These are phyloP conservation scores for Passalora sequoiae DNA, from an alignment of 2,329 filamentous ascomycete species.

Conservation along the genomic window DNA sequence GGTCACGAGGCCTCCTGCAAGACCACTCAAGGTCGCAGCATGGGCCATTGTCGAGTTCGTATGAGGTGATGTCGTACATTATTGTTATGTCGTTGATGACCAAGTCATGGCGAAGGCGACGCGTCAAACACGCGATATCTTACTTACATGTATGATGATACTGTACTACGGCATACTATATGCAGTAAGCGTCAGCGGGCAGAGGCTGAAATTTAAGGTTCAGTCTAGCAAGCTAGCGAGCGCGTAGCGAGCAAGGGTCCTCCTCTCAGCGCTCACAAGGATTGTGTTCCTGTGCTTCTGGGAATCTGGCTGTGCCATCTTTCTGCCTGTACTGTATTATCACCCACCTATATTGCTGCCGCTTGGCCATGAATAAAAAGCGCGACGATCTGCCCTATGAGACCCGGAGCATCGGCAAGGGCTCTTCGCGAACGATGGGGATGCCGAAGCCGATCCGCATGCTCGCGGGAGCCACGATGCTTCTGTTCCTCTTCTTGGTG, in stretches of 20 bases:
- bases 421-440: slow-evolving; percentile 57
- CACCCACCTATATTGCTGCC: too few species aligned
- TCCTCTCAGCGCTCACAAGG: too few species aligned
- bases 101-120: slow-evolving; percentile 2
- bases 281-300: too few species aligned
- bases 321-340: too few species aligned
- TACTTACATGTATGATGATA: neutral
- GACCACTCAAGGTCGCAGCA: slow-evolving; percentile 56
- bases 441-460: slow-evolving; percentile 79
- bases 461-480: slow-evolving; percentile 64
- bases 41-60: slow-evolving; percentile 57
- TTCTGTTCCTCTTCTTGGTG: slow-evolving; percentile 73
- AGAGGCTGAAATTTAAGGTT: too few species aligned
- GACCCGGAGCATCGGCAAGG: slow-evolving; percentile 12
- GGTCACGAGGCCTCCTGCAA: slow-evolving; percentile 67
- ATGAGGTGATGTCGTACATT: neutral
- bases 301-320: too few species aligned
- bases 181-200: neutral
- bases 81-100: too few species aligned
- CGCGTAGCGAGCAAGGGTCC: too few species aligned
- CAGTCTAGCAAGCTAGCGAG: too few species aligned
- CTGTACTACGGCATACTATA: neutral
- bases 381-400: slow-evolving; percentile 11
- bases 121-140: slow-evolving; percentile 18
- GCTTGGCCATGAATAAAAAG: slow-evolving; percentile 7